Base-by-base conservation (phyloP, 768 basidiomycete species). In the Xanthoconium stramineum region DNA sequence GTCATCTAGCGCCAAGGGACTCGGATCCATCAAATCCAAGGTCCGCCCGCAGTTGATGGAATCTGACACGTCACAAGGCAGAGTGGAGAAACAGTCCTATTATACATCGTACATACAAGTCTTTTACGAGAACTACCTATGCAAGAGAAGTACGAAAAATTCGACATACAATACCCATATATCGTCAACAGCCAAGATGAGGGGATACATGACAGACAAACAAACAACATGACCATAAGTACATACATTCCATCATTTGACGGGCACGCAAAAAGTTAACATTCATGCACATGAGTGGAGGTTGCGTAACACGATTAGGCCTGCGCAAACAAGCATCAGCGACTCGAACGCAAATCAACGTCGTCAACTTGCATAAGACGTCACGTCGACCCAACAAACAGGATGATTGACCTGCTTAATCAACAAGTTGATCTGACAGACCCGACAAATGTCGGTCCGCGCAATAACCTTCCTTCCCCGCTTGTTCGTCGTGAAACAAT, bases 391-490 rank as follows among this genome's bases (percentile, higher is more conserved):
- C 69, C 69, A 70, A 24, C 17, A 43, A 0, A 65, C 61, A 0
- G 67, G 69, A 10, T 61, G 47, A 9, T 57, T 14, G 20, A 61
- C 60, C n/a, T 67, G 33, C 15, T 59, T 65, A 33, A 70, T 62
- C 61, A 71, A 56, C 44, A 66, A 9, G 53, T 71, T 71, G 63
- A 70, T 71, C 55, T 70, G 69, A 20, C 69, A 70, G 15, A 67
- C 51, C 1, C 69, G 67, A 40, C 69, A 70, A 5, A 70, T 2
- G 19, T 61, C 57, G 48, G 65, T 67, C 47, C 69, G 50, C 2
- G 65, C 57, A 6, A 67, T 53, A 19, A 71, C 57, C 60, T 59
- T 62, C 33, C 33, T 57, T 3, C 45, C 60, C 7, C 57, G 58
- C 10, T 53, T 51, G n/a, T 42, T 28, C 17, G 52, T 50, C 36